These are phyloP conservation scores for Parsonsia alboflavescens DNA, from an alignment of 257 asterid species.

Conservation along the genomic window DNA sequence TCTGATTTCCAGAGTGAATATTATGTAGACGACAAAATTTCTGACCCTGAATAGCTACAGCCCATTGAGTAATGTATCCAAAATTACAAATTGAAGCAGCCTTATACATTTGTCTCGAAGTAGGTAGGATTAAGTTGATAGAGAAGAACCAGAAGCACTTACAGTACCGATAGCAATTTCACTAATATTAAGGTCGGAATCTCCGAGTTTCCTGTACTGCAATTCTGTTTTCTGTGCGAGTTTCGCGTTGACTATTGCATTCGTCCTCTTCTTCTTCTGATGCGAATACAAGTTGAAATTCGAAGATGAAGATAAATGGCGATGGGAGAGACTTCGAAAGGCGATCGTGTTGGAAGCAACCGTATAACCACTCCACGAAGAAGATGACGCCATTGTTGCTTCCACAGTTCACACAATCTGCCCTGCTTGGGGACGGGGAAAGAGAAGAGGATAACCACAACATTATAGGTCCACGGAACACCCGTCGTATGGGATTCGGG, in stretches of 20 bases:
- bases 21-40: background rate
- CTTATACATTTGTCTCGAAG: background rate
- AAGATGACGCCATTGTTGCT: conserved; percentile 24
- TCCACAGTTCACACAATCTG: background rate
- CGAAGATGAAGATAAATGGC: conserved; percentile 3
- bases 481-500: too few relatives aligned
- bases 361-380: conserved; percentile 28
- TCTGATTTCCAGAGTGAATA: background rate
- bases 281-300: conserved; percentile 7
- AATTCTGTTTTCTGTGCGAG: conserved; percentile 33
- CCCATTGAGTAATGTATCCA: background rate
- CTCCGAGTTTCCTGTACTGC: conserved; percentile 72
- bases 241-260: conserved; percentile 16
- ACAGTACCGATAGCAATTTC: conserved; percentile 94
- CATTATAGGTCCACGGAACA: too few relatives aligned
- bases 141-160: conserved; percentile 2
- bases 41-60: background rate
- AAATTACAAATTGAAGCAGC: background rate
- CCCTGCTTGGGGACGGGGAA: background rate
- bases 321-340: conserved; percentile 9
- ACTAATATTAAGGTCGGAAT: conserved; percentile 78
- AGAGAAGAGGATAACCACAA: background rate
- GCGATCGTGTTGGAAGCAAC: conserved; percentile 13
- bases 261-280: conserved; percentile 25
- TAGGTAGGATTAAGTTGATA: background rate